A percentile compares a stretch with the other conserved stretches of the same genome.
Evolutionary conservation across 2,329 filamentous ascomycete species (phyloP).

Genomic region (Dactylellina drechsleri): DNA sequence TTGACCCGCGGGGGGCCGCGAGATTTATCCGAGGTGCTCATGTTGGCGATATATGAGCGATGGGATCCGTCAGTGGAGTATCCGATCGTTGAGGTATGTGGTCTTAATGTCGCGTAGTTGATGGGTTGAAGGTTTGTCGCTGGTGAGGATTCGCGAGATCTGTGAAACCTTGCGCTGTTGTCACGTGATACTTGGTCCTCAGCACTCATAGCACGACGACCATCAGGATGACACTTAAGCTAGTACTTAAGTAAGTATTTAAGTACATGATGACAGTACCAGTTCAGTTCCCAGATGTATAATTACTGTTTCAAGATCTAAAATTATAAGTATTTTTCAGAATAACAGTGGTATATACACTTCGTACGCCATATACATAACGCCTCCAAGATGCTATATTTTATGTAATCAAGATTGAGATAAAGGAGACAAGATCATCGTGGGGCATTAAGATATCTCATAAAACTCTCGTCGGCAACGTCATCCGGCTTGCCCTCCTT

Average conservation of each 20-base stretch:
- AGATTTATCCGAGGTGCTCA: constrained; percentile 80
- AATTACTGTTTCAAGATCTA: no score
- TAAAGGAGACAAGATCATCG: constrained; percentile 16
- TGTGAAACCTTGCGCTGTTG: background rate
- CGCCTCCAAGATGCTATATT: constrained; percentile 33
- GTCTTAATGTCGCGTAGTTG: constrained; percentile 33
- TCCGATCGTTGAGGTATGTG: background rate
- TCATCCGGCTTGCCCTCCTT: constrained; percentile 50
- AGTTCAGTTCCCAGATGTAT: no score
- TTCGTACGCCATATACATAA: constrained; percentile 27
- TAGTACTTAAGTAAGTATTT: no score
- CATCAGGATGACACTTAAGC: no score
- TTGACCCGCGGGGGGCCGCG: constrained; percentile 95
- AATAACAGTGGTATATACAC: constrained; percentile 25
- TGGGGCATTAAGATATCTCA: constrained; percentile 57
- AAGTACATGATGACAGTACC: no score
- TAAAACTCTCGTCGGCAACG: constrained; percentile 56
- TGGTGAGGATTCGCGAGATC: constrained; percentile 28
- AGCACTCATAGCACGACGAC: no score
- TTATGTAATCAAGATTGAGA: background rate
- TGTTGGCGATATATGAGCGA: constrained; percentile 35
- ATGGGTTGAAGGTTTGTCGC: constrained; percentile 19
- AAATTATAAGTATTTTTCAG: background rate
- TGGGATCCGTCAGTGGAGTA: background rate
- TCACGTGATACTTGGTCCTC: constrained; percentile 31